These are phyloP conservation scores for Suillus subaureus DNA, from an alignment of 768 basidiomycete species.

Conservation along the genomic window DNA sequence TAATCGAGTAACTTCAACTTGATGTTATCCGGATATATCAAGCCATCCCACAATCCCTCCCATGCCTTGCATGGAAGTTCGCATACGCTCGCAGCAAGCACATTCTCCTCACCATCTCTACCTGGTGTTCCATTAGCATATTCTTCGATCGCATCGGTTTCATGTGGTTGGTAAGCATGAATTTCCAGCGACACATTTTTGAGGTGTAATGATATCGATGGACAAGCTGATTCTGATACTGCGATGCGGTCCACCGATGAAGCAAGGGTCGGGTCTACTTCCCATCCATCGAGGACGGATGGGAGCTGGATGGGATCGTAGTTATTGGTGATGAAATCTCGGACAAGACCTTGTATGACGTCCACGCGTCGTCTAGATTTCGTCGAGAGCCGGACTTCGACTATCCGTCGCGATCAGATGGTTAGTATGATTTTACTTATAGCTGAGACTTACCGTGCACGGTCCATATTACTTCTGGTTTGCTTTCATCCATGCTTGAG, in stretches of 20 bases:
- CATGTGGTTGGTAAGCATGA: slow-evolving; percentile 85
- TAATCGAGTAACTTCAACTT: slow-evolving; percentile 91
- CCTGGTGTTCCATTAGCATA: slow-evolving; percentile 58
- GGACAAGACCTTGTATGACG: slow-evolving; percentile 66
- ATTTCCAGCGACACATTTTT: slow-evolving; percentile 70
- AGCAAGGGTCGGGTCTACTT: slow-evolving; percentile 67
- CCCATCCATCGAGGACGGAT: slow-evolving; percentile 77
- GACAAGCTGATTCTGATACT: slow-evolving; percentile 70
- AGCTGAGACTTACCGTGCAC: slow-evolving; percentile 55
- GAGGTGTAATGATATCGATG: slow-evolving; percentile 54
- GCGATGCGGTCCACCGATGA: slow-evolving; percentile 77
- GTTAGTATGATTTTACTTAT: neutral
- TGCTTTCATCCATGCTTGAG: neutral
- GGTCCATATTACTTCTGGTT: slow-evolving; percentile 49
- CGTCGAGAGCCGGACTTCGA: slow-evolving; percentile 79
- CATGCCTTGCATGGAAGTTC: slow-evolving; percentile 81
- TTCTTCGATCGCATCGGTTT: slow-evolving; percentile 70
- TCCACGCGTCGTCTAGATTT: slow-evolving; percentile 76
- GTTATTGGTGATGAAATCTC: slow-evolving; percentile 53
- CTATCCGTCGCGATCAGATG: slow-evolving; percentile 38
- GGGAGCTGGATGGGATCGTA: slow-evolving; percentile 71
- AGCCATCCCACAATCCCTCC: slow-evolving; percentile 92
- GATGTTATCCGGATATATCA: slow-evolving; percentile 84
- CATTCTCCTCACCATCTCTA: slow-evolving; percentile 65
- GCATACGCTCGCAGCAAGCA: slow-evolving; percentile 88